These are phyloP conservation scores for Pisolithus tinctorius DNA, from an alignment of 768 basidiomycete genomes.

Conservation along the genomic window DNA sequence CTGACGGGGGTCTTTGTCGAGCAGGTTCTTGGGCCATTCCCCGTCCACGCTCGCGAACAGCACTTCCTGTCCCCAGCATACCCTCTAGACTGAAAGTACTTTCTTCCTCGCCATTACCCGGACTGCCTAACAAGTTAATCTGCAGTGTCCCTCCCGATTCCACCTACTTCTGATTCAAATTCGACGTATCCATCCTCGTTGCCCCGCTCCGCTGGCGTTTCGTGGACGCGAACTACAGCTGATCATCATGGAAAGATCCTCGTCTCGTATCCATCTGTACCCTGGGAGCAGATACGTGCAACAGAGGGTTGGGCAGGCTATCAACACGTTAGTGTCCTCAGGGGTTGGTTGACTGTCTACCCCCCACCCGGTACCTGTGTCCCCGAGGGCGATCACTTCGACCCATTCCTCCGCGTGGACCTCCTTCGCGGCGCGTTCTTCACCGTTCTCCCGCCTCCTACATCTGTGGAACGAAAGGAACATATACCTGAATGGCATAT, in stretches of 20 bases:
- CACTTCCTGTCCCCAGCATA: constrained; percentile 75
- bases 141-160: constrained; percentile 9
- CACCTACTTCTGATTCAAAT: constrained; percentile 1
- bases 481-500: constrained; percentile 56
- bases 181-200: constrained; percentile 56
- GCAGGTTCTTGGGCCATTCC: constrained; percentile 78
- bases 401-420: constrained; percentile 50
- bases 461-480: constrained; percentile 20
- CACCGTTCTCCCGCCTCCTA: constrained; percentile 46
- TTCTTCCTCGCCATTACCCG: neutral
- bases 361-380: constrained; percentile 26
- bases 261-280: constrained; percentile 60
- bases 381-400: neutral
- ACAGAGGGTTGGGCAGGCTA: constrained; percentile 85
- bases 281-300: constrained; percentile 60
- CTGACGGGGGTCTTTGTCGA: neutral
- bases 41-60: constrained; percentile 78
- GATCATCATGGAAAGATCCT: constrained; percentile 40
- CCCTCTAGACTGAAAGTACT: constrained; percentile 53
- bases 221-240: constrained; percentile 46
- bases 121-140: neutral
- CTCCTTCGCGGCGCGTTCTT: constrained; percentile 74
- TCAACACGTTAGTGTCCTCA: constrained; percentile 72
- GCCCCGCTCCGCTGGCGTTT: constrained; percentile 34
- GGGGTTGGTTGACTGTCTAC: constrained; percentile 52